phyloP scores from a whole-genome alignment of 306 rosid species.

The Fagus crenata region DNA sequence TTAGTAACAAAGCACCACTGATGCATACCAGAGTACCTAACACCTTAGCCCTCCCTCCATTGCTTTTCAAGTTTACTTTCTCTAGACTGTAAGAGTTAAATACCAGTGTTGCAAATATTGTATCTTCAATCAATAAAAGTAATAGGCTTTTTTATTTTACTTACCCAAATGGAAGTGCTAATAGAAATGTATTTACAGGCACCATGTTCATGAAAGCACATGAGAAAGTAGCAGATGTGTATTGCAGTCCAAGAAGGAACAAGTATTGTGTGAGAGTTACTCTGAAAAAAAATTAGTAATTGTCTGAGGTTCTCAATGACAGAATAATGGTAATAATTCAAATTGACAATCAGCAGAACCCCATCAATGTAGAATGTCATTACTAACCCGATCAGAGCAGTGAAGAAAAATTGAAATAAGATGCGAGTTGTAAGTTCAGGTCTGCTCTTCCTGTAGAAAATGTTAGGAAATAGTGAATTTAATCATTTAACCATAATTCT shows the following conservation, averaged over 20 bases:
- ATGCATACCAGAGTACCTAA: conserved; percentile 57
- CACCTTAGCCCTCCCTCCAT: conserved; percentile 66
- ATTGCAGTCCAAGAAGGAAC: conserved; percentile 72
- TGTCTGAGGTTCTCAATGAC: neutral
- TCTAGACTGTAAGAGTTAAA: conserved; percentile 54
- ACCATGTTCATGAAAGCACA: conserved; percentile 91
- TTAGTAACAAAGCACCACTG: conserved; percentile 61
- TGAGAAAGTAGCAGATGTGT: conserved; percentile 72
- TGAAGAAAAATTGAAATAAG: conserved; percentile 60
- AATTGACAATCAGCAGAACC: neutral
- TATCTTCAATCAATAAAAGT: conserved; percentile 12
- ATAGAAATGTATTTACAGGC: conserved; percentile 72
- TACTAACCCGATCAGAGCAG: conserved; percentile 78
- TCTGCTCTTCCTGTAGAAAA: conserved; percentile 60
- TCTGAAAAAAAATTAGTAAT: conserved; percentile 43
- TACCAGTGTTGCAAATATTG: conserved; percentile 7
- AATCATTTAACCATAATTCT: too few relatives aligned
- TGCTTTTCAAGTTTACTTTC: conserved; percentile 59
- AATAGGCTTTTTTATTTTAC: conserved; percentile 1
- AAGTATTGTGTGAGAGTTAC: conserved; percentile 61
- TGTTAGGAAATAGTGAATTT: too few relatives aligned
- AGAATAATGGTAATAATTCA: neutral
- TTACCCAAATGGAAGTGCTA: conserved; percentile 81
- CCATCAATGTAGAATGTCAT: conserved; percentile 3
- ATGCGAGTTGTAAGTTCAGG: conserved; percentile 37